Conservation (phyloP, 495 filamentous ascomycete species). For the Amorphotheca resinae region DNA sequence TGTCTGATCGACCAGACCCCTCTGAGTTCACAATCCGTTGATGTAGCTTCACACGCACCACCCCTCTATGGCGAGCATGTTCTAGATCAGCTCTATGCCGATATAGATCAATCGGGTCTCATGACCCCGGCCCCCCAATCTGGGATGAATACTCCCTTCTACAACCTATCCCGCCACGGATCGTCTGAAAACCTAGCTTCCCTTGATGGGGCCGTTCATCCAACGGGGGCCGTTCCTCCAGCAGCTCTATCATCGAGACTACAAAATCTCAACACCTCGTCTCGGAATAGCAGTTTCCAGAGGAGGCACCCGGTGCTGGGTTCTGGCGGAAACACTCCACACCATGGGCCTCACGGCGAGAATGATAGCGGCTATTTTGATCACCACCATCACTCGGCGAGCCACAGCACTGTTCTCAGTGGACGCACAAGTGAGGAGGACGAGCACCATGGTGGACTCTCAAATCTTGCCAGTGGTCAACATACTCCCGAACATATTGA, state of each 20-base stretch:
- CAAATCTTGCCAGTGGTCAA: slow-evolving; percentile 32
- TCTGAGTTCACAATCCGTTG: slow-evolving; percentile 26
- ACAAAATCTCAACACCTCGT: slow-evolving; percentile 41
- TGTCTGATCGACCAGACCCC: slow-evolving; percentile 47
- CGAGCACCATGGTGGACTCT: slow-evolving; percentile 11
- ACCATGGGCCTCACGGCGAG: slow-evolving; percentile 16
- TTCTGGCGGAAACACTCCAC: slow-evolving; percentile 19
- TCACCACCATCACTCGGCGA: slow-evolving; percentile 28
- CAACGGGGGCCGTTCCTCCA: slow-evolving; percentile 40
- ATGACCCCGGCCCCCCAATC: slow-evolving; percentile 63
- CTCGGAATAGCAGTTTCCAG: slow-evolving; percentile 17
- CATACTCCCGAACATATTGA: slow-evolving; percentile 53
- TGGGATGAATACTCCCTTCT: slow-evolving; percentile 63
- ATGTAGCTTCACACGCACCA: slow-evolving; percentile 48
- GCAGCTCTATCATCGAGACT: slow-evolving; percentile 53
- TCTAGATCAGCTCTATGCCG: slow-evolving; percentile 79
- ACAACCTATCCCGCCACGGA: slow-evolving; percentile 57
- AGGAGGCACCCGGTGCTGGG: slow-evolving; percentile 12
- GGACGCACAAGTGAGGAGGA: slow-evolving; percentile 52
- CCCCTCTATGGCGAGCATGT: slow-evolving; percentile 80
- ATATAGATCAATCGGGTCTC: slow-evolving; percentile 62
- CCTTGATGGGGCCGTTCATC: slow-evolving; percentile 16
- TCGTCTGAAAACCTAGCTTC: slow-evolving; percentile 66
- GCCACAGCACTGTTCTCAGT: slow-evolving; percentile 18
- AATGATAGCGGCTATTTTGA: slow-evolving; percentile 21